Conservation (phyloP, 306 rosid species). For the Delonix regia region DNA sequence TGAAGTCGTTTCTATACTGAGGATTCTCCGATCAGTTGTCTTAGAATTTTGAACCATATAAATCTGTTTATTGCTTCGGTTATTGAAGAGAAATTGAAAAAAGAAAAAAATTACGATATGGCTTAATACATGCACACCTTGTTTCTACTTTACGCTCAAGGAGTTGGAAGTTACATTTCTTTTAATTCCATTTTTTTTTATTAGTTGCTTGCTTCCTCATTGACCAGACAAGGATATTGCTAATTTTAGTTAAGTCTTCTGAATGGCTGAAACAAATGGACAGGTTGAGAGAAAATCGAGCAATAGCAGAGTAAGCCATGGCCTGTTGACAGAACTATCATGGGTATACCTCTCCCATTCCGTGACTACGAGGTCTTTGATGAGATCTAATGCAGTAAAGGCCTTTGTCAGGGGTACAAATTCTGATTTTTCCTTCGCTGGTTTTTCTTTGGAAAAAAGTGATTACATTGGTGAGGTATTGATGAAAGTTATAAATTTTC, state of each 20-base stretch:
- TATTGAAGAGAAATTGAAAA: neutral
- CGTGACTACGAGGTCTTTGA: slow-evolving; percentile 67
- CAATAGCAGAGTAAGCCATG: slow-evolving; percentile 64
- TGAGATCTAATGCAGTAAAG: slow-evolving; percentile 68
- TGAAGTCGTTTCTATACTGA: neutral
- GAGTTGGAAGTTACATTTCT: neutral
- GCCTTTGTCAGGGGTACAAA: slow-evolving; percentile 80
- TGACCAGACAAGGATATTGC: slow-evolving; percentile 19
- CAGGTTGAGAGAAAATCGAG: slow-evolving; percentile 69
- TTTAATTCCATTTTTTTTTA: neutral
- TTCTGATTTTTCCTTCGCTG: neutral
- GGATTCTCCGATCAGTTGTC: slow-evolving; percentile 5
- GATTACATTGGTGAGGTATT: slow-evolving; percentile 1
- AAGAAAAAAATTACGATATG: neutral
- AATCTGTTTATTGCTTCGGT: neutral
- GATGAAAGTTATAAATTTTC: neutral
- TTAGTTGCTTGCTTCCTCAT: slow-evolving; percentile 15
- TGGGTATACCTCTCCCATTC: slow-evolving; percentile 72
- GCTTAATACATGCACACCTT: neutral
- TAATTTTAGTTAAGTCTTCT: slow-evolving; percentile 7
- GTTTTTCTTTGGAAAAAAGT: slow-evolving; percentile 1
- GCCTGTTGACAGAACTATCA: slow-evolving; percentile 62
- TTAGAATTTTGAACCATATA: neutral
- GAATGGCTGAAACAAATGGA: slow-evolving; percentile 2
- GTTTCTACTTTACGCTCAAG: neutral